Percentiles rank a stretch among this genome's conserved stretches.
phyloP scores from a whole-genome alignment of 2,329 filamentous ascomycete species.

The Arthrobotrys musiformis region DNA sequence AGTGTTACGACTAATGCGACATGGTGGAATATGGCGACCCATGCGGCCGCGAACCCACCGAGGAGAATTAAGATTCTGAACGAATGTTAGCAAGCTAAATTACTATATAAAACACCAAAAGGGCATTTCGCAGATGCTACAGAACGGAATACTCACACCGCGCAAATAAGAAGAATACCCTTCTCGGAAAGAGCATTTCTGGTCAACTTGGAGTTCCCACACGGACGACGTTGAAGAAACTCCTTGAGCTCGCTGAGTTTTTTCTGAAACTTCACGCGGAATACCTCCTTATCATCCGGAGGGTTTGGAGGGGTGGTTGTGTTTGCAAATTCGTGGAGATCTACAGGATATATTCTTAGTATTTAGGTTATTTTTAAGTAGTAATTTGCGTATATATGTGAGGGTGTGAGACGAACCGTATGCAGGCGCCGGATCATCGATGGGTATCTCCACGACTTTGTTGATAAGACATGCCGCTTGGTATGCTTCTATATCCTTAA shows the following conservation, averaged over 20 bases:
- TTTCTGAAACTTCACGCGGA: background rate
- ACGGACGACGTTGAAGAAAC: background rate
- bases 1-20: slow-evolving; percentile 5
- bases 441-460: slow-evolving; percentile 9
- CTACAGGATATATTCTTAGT: background rate
- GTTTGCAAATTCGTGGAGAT: slow-evolving; percentile 5
- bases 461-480: slow-evolving; percentile 44
- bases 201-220: background rate
- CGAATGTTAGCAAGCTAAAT: background rate
- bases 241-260: slow-evolving; percentile 25
- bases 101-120: background rate
- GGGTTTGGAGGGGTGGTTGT: background rate
- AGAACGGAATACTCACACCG: background rate
- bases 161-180: background rate
- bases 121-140: background rate
- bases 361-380: background rate
- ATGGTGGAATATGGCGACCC: background rate
- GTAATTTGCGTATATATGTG: background rate
- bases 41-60: background rate
- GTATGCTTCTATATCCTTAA: slow-evolving; percentile 39
- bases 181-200: background rate
- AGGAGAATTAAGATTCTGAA: slow-evolving; percentile 5
- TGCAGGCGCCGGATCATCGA: slow-evolving; percentile 21
- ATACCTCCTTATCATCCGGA: slow-evolving; percentile 11
- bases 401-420: slow-evolving; percentile 17